Evolutionary conservation across 2,329 filamentous ascomycete genomes (phyloP).

Genomic region (Hysterium pulicare): DNA sequence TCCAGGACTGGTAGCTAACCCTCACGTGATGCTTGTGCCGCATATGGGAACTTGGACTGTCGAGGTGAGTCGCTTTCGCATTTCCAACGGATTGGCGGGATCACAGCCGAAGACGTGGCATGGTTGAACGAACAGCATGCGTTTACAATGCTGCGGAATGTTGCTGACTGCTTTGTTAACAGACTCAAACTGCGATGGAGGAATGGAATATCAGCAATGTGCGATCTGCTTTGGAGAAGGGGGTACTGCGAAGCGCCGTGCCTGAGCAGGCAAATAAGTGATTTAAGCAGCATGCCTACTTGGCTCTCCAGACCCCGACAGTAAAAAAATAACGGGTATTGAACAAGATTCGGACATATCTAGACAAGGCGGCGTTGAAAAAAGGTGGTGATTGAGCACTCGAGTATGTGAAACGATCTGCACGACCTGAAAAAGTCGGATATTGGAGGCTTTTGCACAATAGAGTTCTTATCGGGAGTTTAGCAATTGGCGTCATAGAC

Average conservation of each 20-base stretch:
- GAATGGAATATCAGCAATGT: constrained; percentile 72
- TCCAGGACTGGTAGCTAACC: constrained; percentile 66
- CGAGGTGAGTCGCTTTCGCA: constrained; percentile 44
- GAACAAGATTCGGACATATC: too few species aligned
- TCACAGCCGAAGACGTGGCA: not conserved
- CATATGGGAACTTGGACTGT: constrained; percentile 84
- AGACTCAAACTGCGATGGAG: constrained; percentile 64
- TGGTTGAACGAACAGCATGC: not conserved
- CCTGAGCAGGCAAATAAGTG: constrained; percentile 61
- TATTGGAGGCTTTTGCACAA: not conserved
- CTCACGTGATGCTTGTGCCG: constrained; percentile 70
- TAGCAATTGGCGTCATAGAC: constrained; percentile 1
- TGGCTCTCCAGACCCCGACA: too few species aligned
- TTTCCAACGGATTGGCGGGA: not conserved
- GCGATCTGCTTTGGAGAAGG: constrained; percentile 57
- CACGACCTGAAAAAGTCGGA: not conserved
- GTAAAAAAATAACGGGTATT: too few species aligned
- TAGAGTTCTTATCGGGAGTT: not conserved
- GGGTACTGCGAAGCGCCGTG: constrained; percentile 66
- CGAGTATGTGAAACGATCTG: too few species aligned
- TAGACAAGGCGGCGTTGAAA: too few species aligned
- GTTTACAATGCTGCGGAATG: not conserved
- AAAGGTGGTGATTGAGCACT: too few species aligned
- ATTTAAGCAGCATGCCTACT: too few species aligned
- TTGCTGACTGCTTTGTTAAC: constrained; percentile 3